Base-by-base conservation (phyloP, 805 yeast species). In the Aciculoconidium aculeatum region DNA sequence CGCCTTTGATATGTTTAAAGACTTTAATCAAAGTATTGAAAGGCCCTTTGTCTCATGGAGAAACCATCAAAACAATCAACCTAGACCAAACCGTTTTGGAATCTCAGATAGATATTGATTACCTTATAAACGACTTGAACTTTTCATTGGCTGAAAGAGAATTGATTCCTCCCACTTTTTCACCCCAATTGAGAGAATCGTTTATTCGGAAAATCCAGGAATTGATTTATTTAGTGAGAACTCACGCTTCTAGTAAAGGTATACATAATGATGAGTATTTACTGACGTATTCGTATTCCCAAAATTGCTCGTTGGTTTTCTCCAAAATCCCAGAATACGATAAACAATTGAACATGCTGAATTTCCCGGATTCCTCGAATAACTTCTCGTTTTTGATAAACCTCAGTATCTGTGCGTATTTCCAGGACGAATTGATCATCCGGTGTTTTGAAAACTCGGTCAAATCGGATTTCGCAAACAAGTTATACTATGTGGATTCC, bases 1-100 rank as follows among this genome's bases (percentile, higher is more conserved):
- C 72, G 3, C 70, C 77, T 3, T 49, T 70, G 0, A 71, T 68
- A 24, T 80, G 94, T 41, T 58, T 81, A 13, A 59, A 61, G 27
- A 79, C 85, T 0, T 45, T 85, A 11, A 65, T 70, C 41, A 75
- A 73, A 36, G 79, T 81, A 6, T 55, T 84, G 26, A 72, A 65
- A 38, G 88, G 86, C 2, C 90, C 94, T 0, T 50, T 67, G 14
- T 52, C 47, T 2, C 56, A 67, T 2, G 56, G 51, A 3, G 70
- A 65, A 4, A 72, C 69, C 7, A 53, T 63, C 3, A 77, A 72
- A 43, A 73, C 80, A 0, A 77, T 86, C 21, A 62, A 67, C 36
- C 51, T 72, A 3, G 50, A 56, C n/a, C 70, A 69, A 36, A 61
- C 73, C 10, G 57, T 67, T 1, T 53, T 81, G 34, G 75, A 72